These are phyloP conservation scores for Pseudocercospora musae DNA, from an alignment of 2,329 filamentous ascomycete genomes.

Conservation along the genomic window DNA sequence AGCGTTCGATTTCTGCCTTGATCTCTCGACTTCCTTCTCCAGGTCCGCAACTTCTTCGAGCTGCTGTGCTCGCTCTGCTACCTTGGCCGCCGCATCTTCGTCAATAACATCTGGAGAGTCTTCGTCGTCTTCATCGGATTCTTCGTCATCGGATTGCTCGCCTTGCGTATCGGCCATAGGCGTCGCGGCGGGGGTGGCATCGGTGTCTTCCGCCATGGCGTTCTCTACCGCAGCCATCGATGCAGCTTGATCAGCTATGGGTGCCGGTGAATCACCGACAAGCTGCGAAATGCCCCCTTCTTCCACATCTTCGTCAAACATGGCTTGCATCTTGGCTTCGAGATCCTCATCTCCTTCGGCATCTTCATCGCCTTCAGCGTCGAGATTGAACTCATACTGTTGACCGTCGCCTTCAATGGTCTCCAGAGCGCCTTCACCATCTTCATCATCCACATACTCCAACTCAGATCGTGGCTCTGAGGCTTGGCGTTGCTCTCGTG, in stretches of 20 bases:
- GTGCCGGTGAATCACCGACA: constrained; percentile 28
- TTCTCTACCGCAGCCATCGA: constrained; percentile 26
- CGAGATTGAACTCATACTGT: constrained; percentile 41
- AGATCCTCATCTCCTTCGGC: constrained; percentile 33
- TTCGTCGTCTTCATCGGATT: constrained; percentile 48
- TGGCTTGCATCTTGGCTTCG: constrained; percentile 34
- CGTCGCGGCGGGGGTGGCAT: constrained; percentile 22
- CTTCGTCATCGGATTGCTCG: constrained; percentile 38
- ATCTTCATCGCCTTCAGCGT: constrained; percentile 36
- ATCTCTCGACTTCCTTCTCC: constrained; percentile 48
- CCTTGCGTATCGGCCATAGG: constrained; percentile 25
- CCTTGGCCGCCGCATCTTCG: constrained; percentile 50
- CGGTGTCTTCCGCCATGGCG: constrained; percentile 21
- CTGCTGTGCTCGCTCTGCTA: constrained; percentile 47
- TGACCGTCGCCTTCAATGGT: constrained; percentile 34
- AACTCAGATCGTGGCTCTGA: constrained; percentile 20
- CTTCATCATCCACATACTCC: constrained; percentile 40
- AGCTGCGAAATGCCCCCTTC: constrained; percentile 26
- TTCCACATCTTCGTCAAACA: constrained; percentile 39
- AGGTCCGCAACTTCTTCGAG: constrained; percentile 55
- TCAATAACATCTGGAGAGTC: constrained; percentile 46
- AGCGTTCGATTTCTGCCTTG: constrained; percentile 37
- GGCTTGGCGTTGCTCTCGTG: constrained; percentile 3
- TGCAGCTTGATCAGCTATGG: constrained; percentile 28
- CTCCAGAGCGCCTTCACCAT: constrained; percentile 39